Base-by-base conservation (phyloP, 371 early-diverging fungal species). In the Actinomucor elegans region DNA sequence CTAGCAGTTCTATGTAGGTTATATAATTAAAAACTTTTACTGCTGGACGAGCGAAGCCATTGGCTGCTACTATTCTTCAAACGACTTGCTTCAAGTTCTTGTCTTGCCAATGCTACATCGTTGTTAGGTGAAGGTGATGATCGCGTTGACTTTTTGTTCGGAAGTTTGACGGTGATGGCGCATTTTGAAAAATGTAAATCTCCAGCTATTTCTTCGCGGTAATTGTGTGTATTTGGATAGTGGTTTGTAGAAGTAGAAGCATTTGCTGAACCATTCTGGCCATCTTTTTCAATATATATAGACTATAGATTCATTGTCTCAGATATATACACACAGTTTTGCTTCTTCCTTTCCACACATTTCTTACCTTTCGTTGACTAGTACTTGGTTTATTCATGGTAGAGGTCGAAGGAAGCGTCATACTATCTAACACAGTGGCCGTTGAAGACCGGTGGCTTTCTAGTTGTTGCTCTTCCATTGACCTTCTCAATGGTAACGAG, bases 1-100 rank as follows among this genome's bases (percentile, higher is more conserved):
- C n/a, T n/a, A n/a, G n/a, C n/a, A n/a, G n/a, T n/a, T n/a, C n/a
- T n/a, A n/a, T n/a, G n/a, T n/a, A n/a, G n/a, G n/a, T n/a, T n/a
- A n/a, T n/a, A n/a, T n/a, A n/a, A 88, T 51, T 56, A 65, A 43
- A 69, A 47, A 21, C 60, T 59, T 48, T 53, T 64, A 32, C 66
- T 64, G 9, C 60, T 50, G 35, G 61, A 49, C 27, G 40, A 42
- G 5, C 38, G 48, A 15, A 68, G 46, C 69, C 69, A 68, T 59
- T 63, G 66, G 41, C 63, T 68, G 29, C 68, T 65, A 42, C 64
- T 68, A 38, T 71, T 62, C 8, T 65, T 36, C 14, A 64, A 34
- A 29, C 48, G 42, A 28, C 60, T 71, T 27, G 40, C 31, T 45
- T 62, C 43, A 9, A 68, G 51, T 8, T 28, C 59, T 10, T 63